Base-by-base conservation (phyloP, 1,284 basidiomycete species). In the Pseudozyma flocculosa region DNA sequence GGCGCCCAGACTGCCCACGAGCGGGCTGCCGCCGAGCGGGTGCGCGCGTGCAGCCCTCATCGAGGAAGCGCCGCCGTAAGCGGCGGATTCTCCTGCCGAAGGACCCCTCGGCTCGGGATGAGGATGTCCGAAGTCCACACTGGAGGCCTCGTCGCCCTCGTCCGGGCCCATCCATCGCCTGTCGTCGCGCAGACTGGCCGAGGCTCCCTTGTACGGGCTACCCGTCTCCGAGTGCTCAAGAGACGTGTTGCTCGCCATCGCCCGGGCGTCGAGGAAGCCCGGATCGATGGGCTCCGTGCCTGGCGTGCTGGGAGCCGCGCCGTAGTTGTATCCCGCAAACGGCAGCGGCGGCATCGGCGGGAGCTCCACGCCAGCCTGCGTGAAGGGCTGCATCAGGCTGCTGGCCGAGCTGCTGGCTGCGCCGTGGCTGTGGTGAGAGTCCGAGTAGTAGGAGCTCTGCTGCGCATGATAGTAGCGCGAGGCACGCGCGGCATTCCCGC, bases 291-390 rank as follows among this genome's bases (percentile, higher is more conserved):
- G 51, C 13, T 58, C 57, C 1, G 57, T 56, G 19, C 54, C 57
- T 2, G 61, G 58, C 2, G 65, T 61, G 46, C 60, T 55, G 2
- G 65, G 61, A 8, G 23, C 32, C 53, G 56, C 52, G 22, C 55
- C 55, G 32, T 51, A 37, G 46, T 48, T 54, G 29, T 60, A 52
- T n/a, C 26, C 44, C n/a, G 47, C 40, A 29, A 26, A 43, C 13
- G 65, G 65, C n/a, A 68, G 53, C n/a, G 65, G 65, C 19, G 65
- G 65, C 9, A 68, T 49, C 4, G 65, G 65, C 2, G 65, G 65
- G 19, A 61, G 45, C 23, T 60, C 56, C 36, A 40, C 52, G 36
- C 40, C 47, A 19, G 48, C 40, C 32, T 29, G 52, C 49, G 5
- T 43, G 54, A 21, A 62, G 40, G 34, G 40, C 51, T 10, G 46